These are phyloP conservation scores for Fagopyrum homotropicum DNA, from an alignment of 148 eudicot genomes.

Conservation along the genomic window DNA sequence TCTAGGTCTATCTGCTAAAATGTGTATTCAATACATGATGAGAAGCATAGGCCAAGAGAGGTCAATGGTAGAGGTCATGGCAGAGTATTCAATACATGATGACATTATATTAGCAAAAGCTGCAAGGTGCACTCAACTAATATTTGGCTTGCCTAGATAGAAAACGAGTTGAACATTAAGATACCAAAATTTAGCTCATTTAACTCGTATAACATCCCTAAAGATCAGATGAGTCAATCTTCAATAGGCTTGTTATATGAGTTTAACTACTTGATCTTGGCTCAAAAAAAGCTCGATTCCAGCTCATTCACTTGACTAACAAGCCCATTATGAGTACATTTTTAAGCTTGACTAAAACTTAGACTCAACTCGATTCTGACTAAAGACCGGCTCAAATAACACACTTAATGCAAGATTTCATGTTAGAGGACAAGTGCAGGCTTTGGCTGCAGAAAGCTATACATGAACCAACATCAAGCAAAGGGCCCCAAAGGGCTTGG, in stretches of 20 bases:
- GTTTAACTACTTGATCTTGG: too few relatives aligned
- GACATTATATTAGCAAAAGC: too few relatives aligned
- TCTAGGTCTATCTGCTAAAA: neutral
- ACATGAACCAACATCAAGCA: constrained; percentile 50
- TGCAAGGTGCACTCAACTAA: too few relatives aligned
- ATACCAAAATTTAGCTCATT: too few relatives aligned
- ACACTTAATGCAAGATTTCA: constrained; percentile 15
- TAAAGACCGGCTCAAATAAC: constrained; percentile 11
- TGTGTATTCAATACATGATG: constrained; percentile 41
- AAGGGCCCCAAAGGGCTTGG: constrained; percentile 44
- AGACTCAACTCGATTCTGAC: constrained; percentile 15
- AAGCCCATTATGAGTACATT: too few relatives aligned
- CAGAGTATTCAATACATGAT: too few relatives aligned
- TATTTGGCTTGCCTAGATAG: too few relatives aligned
- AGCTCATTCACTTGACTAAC: too few relatives aligned
- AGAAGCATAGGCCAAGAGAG: constrained; percentile 68
- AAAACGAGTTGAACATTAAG: too few relatives aligned
- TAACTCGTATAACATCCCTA: too few relatives aligned
- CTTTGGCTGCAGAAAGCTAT: constrained; percentile 53
- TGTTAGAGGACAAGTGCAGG: constrained; percentile 29
- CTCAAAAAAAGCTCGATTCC: constrained; percentile 18
- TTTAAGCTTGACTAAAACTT: constrained; percentile 31
- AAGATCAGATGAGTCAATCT: too few relatives aligned
- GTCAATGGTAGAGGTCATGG: constrained; percentile 31
- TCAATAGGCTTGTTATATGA: too few relatives aligned